A percentile compares a stretch with the other conserved stretches of the same genome.
Conservation (phyloP, 2,329 filamentous ascomycete genomes). For the Pseudocercospora eumusae region DNA sequence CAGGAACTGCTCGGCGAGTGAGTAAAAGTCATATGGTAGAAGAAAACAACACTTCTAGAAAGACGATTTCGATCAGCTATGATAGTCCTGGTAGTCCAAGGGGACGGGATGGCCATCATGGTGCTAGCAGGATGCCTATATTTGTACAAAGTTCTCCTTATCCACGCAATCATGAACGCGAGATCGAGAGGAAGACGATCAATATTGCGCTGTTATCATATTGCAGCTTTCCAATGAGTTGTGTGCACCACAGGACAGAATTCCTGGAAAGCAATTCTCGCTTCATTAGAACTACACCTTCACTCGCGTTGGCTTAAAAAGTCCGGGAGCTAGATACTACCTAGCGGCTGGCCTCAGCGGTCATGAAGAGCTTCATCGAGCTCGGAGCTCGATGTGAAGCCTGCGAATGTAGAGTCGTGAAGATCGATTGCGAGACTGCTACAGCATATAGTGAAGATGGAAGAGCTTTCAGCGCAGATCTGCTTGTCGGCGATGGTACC, state of each 20-base stretch:
- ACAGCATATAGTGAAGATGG: conserved; percentile 7
- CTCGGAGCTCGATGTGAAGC: conserved; percentile 7
- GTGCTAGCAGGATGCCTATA: neutral
- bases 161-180: too few species aligned
- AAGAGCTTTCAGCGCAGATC: conserved; percentile 12
- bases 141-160: neutral
- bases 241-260: neutral
- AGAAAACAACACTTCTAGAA: too few species aligned
- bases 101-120: neutral
- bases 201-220: too few species aligned
- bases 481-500: conserved; percentile 16
- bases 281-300: neutral
- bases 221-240: neutral
- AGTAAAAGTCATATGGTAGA: too few species aligned
- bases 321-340: too few species aligned
- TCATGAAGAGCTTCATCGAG: too few species aligned
- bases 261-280: neutral
- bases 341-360: neutral
- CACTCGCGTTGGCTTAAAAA: neutral
- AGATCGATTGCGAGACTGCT: conserved; percentile 10
- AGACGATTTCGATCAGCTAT: too few species aligned
- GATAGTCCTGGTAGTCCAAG: neutral
- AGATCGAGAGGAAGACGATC: too few species aligned
- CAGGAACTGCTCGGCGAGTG: too few species aligned
- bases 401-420: conserved; percentile 9